These are phyloP conservation scores for Quercus rubra DNA, from an alignment of 306 rosid genomes.

Conservation along the genomic window DNA sequence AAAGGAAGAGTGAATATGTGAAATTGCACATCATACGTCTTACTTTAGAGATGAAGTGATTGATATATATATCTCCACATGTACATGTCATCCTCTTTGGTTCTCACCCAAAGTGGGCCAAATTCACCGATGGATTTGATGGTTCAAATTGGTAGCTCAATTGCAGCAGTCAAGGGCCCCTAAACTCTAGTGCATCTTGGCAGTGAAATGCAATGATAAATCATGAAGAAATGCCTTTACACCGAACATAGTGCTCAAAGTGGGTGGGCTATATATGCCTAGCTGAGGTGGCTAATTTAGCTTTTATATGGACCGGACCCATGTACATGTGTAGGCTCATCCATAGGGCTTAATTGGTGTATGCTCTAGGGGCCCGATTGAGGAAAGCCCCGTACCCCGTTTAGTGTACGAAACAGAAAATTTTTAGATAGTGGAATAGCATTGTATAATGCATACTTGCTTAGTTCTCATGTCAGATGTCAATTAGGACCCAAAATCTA, in stretches of 20 bases:
- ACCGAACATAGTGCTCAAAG: not conserved
- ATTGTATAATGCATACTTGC: not conserved
- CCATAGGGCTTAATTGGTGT: not conserved
- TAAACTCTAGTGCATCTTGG: not conserved
- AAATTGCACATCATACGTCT: not conserved
- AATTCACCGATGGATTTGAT: not conserved
- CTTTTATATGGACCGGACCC: not conserved
- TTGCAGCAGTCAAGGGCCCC: slow-evolving; percentile 1
- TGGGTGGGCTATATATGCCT: not conserved
- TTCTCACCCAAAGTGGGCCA: not conserved
- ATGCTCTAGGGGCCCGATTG: not conserved
- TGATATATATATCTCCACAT: not conserved
- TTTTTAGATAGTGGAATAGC: not conserved
- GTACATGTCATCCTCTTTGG: not conserved
- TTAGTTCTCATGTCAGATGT: not conserved
- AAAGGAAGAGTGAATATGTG: not conserved
- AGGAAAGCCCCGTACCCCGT: not conserved
- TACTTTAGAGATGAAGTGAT: not conserved
- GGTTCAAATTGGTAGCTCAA: not conserved
- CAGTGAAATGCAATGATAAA: not conserved
- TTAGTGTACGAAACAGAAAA: not conserved
- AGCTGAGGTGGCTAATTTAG: not conserved
- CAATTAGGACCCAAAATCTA: not conserved
- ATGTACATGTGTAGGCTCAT: not conserved
- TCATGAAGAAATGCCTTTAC: not conserved